These are phyloP conservation scores for Inga leiocalycina DNA, from an alignment of 306 rosid species.

Conservation along the genomic window DNA sequence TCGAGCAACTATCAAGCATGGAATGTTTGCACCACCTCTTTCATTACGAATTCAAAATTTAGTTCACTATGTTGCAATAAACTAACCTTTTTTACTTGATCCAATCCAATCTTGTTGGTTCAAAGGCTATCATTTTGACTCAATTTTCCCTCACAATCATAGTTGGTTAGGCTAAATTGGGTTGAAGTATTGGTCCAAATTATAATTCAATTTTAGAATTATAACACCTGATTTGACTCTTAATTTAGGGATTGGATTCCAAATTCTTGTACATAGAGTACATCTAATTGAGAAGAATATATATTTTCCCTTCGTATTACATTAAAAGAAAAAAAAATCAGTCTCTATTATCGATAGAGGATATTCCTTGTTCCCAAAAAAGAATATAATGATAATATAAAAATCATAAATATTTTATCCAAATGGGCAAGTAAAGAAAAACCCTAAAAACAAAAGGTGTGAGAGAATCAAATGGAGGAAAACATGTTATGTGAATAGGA, in stretches of 20 bases:
- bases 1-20: rapidly evolving
- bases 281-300: background rate
- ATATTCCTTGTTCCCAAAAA: background rate
- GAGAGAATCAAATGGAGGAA: background rate
- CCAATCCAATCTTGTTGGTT: too few species aligned
- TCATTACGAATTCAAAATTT: too few species aligned
- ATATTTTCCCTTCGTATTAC: background rate
- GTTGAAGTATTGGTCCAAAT: background rate
- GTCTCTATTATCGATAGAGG: background rate
- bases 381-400: background rate
- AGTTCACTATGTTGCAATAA: rapidly evolving
- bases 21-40: rapidly evolving
- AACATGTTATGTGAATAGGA: background rate
- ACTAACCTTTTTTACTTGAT: too few species aligned
- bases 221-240: background rate
- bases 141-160: background rate
- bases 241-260: background rate
- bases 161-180: background rate
- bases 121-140: background rate
- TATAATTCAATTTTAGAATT: background rate
- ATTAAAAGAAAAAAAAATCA: background rate
- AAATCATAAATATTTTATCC: background rate
- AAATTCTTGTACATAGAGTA: background rate
- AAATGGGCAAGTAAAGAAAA: background rate
- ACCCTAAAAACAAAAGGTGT: background rate